Evolutionary conservation across 1,284 basidiomycete genomes (phyloP).

Genomic region (Ustilago loliicola): DNA sequence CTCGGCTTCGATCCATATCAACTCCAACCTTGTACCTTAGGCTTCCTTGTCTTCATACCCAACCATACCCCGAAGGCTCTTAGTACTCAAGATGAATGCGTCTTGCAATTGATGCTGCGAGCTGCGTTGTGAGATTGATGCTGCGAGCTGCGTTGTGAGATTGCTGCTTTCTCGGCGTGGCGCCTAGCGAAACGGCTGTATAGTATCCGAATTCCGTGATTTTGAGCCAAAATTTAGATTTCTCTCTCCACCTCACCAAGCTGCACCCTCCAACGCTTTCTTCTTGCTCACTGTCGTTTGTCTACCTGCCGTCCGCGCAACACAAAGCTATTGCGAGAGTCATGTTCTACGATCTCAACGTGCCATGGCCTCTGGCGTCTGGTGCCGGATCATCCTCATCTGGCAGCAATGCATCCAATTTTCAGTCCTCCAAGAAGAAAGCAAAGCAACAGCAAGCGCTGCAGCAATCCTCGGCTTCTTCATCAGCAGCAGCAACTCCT

Average conservation of each 20-base stretch:
- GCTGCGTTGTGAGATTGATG: not conserved
- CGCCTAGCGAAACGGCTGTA: not conserved
- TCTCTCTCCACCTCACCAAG: conserved; percentile 7
- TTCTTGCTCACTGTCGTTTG: not conserved
- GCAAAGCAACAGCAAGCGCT: conserved; percentile 28
- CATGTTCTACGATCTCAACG: conserved; percentile 65
- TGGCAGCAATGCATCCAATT: conserved; percentile 4
- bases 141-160: not conserved
- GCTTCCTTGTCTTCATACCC: not conserved
- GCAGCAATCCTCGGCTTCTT: conserved; percentile 16
- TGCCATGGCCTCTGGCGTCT: conserved; percentile 55
- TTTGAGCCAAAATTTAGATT: conserved; percentile 4
- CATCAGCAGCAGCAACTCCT: conserved; percentile 21
- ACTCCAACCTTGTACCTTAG: not conserved
- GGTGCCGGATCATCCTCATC: conserved; percentile 17
- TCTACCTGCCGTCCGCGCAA: not conserved
- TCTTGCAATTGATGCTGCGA: not conserved
- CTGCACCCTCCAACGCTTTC: not conserved
- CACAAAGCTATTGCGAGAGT: not conserved
- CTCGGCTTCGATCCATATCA: not conserved
- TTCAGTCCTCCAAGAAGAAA: conserved; percentile 47
- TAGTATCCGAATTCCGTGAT: conserved; percentile 25
- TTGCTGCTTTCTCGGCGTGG: not conserved
- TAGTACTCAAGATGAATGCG: not conserved
- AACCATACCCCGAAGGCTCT: not conserved